Conservation (phyloP, 805 yeast genomes). For the Ogataea ganodermae region DNA sequence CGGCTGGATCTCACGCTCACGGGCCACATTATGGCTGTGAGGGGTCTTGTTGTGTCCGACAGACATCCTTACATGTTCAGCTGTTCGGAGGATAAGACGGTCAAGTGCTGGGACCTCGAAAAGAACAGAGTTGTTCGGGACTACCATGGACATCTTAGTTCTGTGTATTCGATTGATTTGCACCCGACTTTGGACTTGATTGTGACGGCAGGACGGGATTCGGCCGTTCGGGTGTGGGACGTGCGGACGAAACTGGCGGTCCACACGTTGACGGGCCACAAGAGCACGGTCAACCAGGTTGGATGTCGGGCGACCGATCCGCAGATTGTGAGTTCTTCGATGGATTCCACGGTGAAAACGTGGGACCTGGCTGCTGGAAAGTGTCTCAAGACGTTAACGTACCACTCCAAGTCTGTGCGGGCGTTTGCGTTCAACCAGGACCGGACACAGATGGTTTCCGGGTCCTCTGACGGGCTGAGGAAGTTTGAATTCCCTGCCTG, state of each 20-base stretch:
- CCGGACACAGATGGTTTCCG: conserved; percentile 76
- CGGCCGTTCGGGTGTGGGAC: conserved; percentile 91
- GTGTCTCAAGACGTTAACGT: conserved; percentile 71
- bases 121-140: conserved; percentile 77
- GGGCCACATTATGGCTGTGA: conserved; percentile 89
- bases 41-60: conserved; percentile 71
- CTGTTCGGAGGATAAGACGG: conserved; percentile 90
- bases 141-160: conserved; percentile 92
- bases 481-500: conserved; percentile 87
- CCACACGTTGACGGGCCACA: conserved; percentile 81
- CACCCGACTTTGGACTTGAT: conserved; percentile 87
- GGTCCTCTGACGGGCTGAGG: conserved; percentile 76
- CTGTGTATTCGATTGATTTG: conserved; percentile 77
- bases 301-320: conserved; percentile 74
- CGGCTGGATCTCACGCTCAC: conserved; percentile 72
- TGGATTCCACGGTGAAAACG: conserved; percentile 81
- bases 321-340: conserved; percentile 78
- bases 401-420: conserved; percentile 81
- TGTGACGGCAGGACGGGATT: conserved; percentile 88
- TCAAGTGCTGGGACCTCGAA: conserved; percentile 96
- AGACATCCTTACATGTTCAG: conserved; percentile 87
- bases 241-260: conserved; percentile 76
- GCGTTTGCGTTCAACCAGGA: conserved; percentile 67
- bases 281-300: conserved; percentile 70
- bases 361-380: conserved; percentile 90